These are phyloP conservation scores for Naganishia randhawae DNA, from an alignment of 768 basidiomycete species.

Conservation along the genomic window DNA sequence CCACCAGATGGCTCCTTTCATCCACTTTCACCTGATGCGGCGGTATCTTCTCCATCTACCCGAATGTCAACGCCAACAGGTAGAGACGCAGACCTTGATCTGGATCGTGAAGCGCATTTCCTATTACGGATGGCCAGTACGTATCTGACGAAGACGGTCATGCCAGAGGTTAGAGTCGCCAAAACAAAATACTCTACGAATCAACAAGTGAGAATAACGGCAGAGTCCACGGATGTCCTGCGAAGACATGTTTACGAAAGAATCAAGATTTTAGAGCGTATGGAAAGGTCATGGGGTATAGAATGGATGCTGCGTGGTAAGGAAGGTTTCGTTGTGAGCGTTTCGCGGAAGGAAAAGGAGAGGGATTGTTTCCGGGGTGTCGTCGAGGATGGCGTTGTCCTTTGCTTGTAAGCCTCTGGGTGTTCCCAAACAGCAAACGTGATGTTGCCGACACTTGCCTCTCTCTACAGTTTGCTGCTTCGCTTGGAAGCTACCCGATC, in stretches of 20 bases:
- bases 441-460: background rate
- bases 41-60: background rate
- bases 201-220: conserved; percentile 23
- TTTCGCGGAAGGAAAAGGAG: conserved; percentile 70
- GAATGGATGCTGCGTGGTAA: conserved; percentile 54
- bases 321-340: conserved; percentile 54
- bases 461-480: background rate
- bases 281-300: conserved; percentile 73
- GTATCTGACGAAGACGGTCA: conserved; percentile 38
- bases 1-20: background rate
- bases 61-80: background rate
- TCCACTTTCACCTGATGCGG: background rate
- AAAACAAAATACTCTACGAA: background rate
- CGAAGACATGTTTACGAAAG: conserved; percentile 59
- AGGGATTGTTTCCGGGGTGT: conserved; percentile 69
- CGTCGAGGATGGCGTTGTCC: conserved; percentile 74
- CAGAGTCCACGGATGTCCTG: conserved; percentile 25
- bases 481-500: background rate
- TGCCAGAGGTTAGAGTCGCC: conserved; percentile 33
- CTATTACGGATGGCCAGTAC: conserved; percentile 39
- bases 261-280: conserved; percentile 59
- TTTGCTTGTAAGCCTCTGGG: conserved; percentile 72
- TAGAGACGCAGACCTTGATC: background rate
- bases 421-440: background rate
- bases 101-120: conserved; percentile 32